Evolutionary conservation across 495 filamentous ascomycete genomes (phyloP), one percentile per base, ranked within the genome.

Genomic region (Glutinoglossum americanum): DNA sequence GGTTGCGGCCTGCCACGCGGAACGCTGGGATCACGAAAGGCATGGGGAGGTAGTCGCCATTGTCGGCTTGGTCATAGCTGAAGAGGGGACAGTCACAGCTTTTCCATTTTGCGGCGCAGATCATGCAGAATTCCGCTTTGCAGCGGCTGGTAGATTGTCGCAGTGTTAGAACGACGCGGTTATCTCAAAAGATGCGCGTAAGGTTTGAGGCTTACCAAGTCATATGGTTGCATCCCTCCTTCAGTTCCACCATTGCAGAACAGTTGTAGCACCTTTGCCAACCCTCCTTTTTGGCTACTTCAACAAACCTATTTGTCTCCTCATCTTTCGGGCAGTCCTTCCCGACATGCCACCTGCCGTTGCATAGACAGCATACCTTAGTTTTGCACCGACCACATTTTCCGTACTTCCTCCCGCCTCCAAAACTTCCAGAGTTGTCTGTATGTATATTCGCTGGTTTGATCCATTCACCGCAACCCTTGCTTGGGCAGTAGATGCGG

Each of bases 171-270:
- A 13, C 32, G 17, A 35, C 8, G 30, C 8, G 49, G 26, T 41
- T 27, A 32, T 10, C 15, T 15, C 30, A 35, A 39, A 60, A 35
- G 51, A 56, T 30, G 11, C 5, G 19, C 9, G 11, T 33, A 37
- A 54, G 4, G 17, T 21, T 13, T 8, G 0, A 28, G 23, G 30
- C 80, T 66, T 73, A 82, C 80, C 81, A 92, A 49, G 80, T 87
- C 80, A 89, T 89, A 64, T 89, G 87, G 67, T 87, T 87, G 66
- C 84, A 87, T 53, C 86, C 85, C 64, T 86, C 80, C 62, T 82
- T 81, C 53, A 87, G 68, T 66, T 92, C 84, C n/a, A 89, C 83
- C 67, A 82, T 77, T 19, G 79, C 74, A 57, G 74, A 79, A 70
- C 87, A 92, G 60, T 74, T 81, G 67, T 79, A 82, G 63, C 87